These are phyloP conservation scores for Ricinus communis DNA, from an alignment of 345 rosid species.

Conservation along the genomic window DNA sequence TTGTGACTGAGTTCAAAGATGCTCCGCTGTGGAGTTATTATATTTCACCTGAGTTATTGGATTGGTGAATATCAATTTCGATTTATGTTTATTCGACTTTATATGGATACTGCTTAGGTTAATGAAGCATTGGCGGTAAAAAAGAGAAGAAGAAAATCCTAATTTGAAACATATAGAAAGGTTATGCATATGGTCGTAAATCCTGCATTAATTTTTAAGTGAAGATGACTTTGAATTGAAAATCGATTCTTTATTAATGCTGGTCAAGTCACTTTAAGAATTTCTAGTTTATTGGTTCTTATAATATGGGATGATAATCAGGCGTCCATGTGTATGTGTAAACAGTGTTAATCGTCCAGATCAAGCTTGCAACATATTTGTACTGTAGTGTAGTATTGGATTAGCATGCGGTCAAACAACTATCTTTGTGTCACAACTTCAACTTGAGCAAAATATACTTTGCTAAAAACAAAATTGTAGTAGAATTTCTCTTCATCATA, in stretches of 20 bases:
- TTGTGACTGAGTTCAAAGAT: conserved; percentile 7
- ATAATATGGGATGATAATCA: background rate
- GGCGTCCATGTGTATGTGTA: background rate
- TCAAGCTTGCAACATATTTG: too few relatives aligned
- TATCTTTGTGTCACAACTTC: background rate
- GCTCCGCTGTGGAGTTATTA: conserved; percentile 1
- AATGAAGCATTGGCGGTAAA: background rate
- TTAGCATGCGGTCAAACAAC: background rate
- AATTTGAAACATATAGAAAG: background rate
- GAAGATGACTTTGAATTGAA: background rate
- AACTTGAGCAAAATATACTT: too few relatives aligned
- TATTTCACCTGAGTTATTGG: background rate
- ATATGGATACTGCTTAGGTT: background rate
- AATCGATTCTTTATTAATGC: background rate
- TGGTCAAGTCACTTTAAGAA: conserved; percentile 1
- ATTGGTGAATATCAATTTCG: conserved; percentile 9
- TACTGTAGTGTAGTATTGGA: background rate
- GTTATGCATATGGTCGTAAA: too few relatives aligned
- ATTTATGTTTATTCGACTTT: background rate
- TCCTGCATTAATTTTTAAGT: conserved; percentile 1
- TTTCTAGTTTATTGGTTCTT: background rate
- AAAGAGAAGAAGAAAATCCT: too few relatives aligned
- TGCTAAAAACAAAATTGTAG: too few relatives aligned
- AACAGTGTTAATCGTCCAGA: too few relatives aligned
- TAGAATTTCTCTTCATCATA: too few relatives aligned